Percentiles rank a stretch among this genome's conserved stretches.
Conservation (phyloP, 305 asterid species). For the Nicotiana rustica region DNA sequence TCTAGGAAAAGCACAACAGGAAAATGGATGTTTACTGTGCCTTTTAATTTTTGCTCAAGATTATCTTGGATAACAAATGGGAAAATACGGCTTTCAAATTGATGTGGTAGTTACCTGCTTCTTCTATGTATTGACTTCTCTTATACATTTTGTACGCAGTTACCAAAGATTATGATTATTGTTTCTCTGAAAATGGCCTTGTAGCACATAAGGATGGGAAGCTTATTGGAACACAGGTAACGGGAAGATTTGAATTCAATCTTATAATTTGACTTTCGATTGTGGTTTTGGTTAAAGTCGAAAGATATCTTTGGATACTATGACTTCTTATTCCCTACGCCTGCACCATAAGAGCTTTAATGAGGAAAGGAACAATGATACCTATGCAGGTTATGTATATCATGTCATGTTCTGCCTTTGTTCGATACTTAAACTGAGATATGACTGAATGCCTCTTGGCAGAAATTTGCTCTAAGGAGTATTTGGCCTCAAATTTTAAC, state of each 20-base stretch:
- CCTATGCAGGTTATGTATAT: not conserved
- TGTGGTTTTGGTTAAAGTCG: not conserved
- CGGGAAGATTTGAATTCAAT: slow-evolving; percentile 15
- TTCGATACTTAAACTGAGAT: not conserved
- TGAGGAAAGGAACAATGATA: not conserved
- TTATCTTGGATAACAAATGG: not conserved
- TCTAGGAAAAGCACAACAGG: not conserved
- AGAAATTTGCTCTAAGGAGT: not conserved
- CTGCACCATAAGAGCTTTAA: not conserved
- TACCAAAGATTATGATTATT: slow-evolving; percentile 75
- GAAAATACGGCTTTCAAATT: not conserved
- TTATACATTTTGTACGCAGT: slow-evolving; percentile 52
- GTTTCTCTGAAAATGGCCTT: slow-evolving; percentile 92
- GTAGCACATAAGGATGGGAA: slow-evolving; percentile 84
- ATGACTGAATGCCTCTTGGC: not conserved
- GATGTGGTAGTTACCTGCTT: not conserved
- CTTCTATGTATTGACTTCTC: not conserved
- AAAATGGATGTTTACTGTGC: not conserved
- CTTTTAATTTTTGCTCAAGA: not conserved
- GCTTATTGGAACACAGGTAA: slow-evolving; percentile 86
- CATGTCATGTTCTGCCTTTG: not conserved
- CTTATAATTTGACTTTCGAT: not conserved
- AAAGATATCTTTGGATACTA: not conserved
- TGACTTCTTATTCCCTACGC: not conserved
- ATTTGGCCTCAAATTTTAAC: not conserved